These are phyloP conservation scores for Globisporangium perplexum DNA, from an alignment of 352 stramenopile species.

Conservation along the genomic window DNA sequence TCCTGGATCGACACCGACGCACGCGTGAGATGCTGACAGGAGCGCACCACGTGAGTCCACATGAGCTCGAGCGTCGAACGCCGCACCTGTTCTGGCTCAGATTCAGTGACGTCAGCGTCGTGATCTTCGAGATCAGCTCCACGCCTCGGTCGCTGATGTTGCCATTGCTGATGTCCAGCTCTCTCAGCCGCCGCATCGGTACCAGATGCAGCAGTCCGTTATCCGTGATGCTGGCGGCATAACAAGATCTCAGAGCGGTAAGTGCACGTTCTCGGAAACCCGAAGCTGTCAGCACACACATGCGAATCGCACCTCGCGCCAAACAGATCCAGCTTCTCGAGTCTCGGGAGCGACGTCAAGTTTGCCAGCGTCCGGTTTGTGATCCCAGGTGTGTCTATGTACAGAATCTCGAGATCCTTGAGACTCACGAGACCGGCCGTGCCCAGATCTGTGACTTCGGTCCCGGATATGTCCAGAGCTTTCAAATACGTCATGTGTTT, in stretches of 20 bases:
- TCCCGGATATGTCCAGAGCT: conserved; percentile 61
- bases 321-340: conserved; percentile 71
- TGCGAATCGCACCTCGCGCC: conserved; percentile 45
- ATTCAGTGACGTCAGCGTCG: conserved; percentile 67
- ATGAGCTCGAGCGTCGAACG: too few species aligned
- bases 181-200: conserved; percentile 37
- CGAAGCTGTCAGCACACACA: background rate
- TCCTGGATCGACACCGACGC: conserved; percentile 33
- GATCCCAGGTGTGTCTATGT: conserved; percentile 57
- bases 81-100: conserved; percentile 72
- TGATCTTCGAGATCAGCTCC: conserved; percentile 70
- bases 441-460: conserved; percentile 60
- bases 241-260: background rate
- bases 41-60: too few species aligned
- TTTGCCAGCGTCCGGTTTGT: conserved; percentile 56
- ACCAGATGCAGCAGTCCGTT: conserved; percentile 61
- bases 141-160: conserved; percentile 66
- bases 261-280: background rate
- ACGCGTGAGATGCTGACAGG: too few species aligned
- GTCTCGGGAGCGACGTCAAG: conserved; percentile 39
- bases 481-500: conserved; percentile 32
- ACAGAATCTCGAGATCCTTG: conserved; percentile 48
- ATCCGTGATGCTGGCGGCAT: conserved; percentile 44
- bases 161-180: conserved; percentile 63
- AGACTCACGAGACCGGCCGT: conserved; percentile 40